Evolutionary conservation across 257 asterid species (phyloP).

Genomic region (Plantago elongata): DNA sequence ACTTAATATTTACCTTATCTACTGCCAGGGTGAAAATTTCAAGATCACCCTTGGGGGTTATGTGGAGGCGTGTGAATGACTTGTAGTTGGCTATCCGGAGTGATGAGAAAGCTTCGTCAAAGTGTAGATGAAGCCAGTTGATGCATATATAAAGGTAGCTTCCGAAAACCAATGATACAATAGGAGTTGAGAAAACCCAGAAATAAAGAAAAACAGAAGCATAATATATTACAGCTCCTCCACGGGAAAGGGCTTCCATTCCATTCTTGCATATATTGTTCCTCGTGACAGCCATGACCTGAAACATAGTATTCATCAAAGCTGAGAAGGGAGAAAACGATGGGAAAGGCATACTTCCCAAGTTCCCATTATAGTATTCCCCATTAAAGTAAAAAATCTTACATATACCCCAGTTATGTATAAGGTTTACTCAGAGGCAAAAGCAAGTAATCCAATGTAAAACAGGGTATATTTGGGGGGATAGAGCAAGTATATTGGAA

Average conservation of each 20-base stretch:
- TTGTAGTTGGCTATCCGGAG: conserved; percentile 96
- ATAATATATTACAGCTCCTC: conserved; percentile 76
- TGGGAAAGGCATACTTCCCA: too few species aligned
- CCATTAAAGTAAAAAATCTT: too few species aligned
- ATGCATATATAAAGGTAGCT: conserved; percentile 95
- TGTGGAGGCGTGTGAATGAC: conserved; percentile 88
- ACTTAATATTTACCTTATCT: conserved; percentile 58
- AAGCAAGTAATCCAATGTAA: too few species aligned
- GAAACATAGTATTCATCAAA: conserved; percentile 12
- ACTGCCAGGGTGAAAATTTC: conserved; percentile 96
- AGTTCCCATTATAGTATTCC: too few species aligned
- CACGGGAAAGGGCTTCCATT: conserved; percentile 75
- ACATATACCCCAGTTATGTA: too few species aligned
- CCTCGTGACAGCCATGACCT: conserved; percentile 98
- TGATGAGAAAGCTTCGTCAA: conserved; percentile 96
- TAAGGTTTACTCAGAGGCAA: too few species aligned
- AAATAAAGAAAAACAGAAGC: conserved; percentile 93
- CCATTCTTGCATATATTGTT: conserved; percentile 82
- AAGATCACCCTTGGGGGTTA: conserved; percentile 64
- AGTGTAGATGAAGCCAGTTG: conserved; percentile 96
- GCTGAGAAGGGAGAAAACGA: not conserved
- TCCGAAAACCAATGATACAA: conserved; percentile 87
- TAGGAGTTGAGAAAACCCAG: conserved; percentile 98
- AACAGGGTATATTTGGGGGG: too few species aligned
- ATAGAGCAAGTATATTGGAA: too few species aligned